Evolutionary conservation across 176 grass and related monocot species (phyloP).

Genomic region (Hyparrhenia diplandra): DNA sequence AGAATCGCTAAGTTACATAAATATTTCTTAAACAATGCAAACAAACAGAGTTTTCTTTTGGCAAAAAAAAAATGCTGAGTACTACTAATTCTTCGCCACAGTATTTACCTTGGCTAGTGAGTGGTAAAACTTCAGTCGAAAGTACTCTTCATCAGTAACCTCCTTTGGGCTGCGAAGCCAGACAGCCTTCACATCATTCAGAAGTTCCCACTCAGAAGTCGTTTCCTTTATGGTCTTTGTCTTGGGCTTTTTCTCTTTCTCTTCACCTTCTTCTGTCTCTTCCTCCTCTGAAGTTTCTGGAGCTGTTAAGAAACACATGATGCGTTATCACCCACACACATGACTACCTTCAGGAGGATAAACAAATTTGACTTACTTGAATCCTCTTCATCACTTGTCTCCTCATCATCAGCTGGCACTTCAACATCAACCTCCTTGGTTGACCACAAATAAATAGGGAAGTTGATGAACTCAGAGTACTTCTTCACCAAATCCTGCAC

Average conservation of each 20-base stretch:
- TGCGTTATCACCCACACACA: not conserved
- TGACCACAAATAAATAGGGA: slow-evolving; percentile 97
- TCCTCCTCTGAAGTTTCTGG: slow-evolving; percentile 67
- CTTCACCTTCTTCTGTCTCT: slow-evolving; percentile 64
- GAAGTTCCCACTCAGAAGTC: slow-evolving; percentile 75
- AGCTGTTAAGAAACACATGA: slow-evolving; percentile 27
- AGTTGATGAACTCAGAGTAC: slow-evolving; percentile 98
- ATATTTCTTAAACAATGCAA: not conserved
- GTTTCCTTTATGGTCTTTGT: slow-evolving; percentile 93
- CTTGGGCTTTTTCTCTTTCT: slow-evolving; percentile 94
- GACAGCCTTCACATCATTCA: slow-evolving; percentile 97
- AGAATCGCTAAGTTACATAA: not conserved
- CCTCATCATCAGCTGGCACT: slow-evolving; percentile 84
- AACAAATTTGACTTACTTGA: slow-evolving; percentile 37
- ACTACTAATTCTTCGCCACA: not conserved
- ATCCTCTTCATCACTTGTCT: slow-evolving; percentile 77
- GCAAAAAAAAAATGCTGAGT: not conserved
- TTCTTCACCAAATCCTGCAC: slow-evolving; percentile 88
- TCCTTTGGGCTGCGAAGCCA: slow-evolving; percentile 96
- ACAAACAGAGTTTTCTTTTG: not conserved
- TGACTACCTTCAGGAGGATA: not conserved
- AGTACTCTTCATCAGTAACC: slow-evolving; percentile 91
- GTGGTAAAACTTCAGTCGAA: slow-evolving; percentile 99
- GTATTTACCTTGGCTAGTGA: slow-evolving; percentile 72
- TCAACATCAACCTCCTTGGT: slow-evolving; percentile 97